phyloP scores from a whole-genome alignment of 2,329 filamentous ascomycete genomes.

The Grosmannia clavigera region DNA sequence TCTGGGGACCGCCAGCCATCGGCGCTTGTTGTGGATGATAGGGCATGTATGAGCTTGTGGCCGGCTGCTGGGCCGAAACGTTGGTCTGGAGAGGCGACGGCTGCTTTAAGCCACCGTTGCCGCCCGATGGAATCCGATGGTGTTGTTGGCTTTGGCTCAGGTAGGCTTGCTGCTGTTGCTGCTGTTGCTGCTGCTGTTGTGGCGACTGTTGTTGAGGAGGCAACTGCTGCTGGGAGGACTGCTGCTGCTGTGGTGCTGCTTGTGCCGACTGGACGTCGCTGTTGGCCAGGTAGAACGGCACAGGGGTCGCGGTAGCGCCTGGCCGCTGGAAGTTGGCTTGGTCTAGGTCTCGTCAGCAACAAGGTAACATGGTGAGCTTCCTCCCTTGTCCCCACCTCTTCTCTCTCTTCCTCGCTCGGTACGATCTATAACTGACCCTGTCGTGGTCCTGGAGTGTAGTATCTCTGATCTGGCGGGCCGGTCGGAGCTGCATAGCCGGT shows the following conservation, averaged over 20 bases:
- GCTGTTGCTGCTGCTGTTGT: neutral
- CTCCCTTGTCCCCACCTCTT: neutral
- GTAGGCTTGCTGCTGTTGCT: conserved; percentile 1
- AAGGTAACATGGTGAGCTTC: neutral
- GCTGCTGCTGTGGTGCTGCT: neutral
- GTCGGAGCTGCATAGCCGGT: conserved; percentile 20
- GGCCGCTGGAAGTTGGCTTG: conserved; percentile 40
- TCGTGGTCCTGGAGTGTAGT: conserved; percentile 49
- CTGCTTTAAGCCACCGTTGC: conserved; percentile 22
- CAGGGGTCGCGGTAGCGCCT: conserved; percentile 40
- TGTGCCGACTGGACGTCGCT: conserved; percentile 42
- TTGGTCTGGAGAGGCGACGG: conserved; percentile 38
- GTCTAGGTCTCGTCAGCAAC: neutral
- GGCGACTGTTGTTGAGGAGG: neutral
- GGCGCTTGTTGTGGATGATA: conserved; percentile 24
- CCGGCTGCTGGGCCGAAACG: conserved; percentile 29
- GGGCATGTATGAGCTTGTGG: conserved; percentile 30
- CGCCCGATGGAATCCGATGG: conserved; percentile 29
- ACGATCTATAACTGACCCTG: conserved; percentile 11
- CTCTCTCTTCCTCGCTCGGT: neutral
- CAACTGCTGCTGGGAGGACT: neutral
- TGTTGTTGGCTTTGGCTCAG: conserved; percentile 24
- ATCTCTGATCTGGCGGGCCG: conserved; percentile 46
- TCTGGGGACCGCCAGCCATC: conserved; percentile 42
- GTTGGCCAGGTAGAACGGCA: conserved; percentile 51